phyloP scores from a whole-genome alignment of 306 rosid genomes.

The Malus fusca region DNA sequence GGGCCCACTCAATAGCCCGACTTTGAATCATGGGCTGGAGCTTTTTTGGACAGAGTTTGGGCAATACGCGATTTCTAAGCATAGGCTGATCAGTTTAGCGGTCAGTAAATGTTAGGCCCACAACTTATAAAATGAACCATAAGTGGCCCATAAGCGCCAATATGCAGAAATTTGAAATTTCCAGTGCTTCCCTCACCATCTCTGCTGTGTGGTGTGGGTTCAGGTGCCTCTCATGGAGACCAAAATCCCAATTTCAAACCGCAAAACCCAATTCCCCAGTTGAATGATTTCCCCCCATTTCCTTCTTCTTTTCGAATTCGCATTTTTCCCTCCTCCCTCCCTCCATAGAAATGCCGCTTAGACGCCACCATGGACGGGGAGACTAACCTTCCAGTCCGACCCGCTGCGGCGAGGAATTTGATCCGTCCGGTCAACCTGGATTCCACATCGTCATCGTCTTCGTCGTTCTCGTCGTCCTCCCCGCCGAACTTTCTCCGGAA shows the following conservation, averaged over 20 bases:
- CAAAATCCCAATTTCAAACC: neutral
- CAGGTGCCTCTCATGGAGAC: slow-evolving; percentile 2
- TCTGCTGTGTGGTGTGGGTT: neutral
- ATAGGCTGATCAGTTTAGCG: no score
- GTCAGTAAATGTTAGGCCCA: no score
- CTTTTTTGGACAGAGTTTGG: no score
- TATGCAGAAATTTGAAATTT: slow-evolving; percentile 17
- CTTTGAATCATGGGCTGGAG: no score
- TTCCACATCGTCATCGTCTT: slow-evolving; percentile 30
- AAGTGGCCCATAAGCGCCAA: slow-evolving; percentile 15
- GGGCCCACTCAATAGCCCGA: no score
- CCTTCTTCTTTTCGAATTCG: neutral
- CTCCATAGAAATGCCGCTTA: slow-evolving; percentile 51
- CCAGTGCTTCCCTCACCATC: neutral
- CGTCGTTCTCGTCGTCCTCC: slow-evolving; percentile 44
- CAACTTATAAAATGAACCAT: neutral
- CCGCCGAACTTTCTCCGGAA: slow-evolving; percentile 53
- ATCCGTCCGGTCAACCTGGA: slow-evolving; percentile 31
- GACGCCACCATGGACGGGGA: slow-evolving; percentile 78
- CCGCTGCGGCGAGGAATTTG: slow-evolving; percentile 13
- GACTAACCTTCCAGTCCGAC: slow-evolving; percentile 53
- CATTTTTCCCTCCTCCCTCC: neutral
- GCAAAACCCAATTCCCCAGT: neutral
- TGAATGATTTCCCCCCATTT: slow-evolving; percentile 5
- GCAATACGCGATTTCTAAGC: no score